Conservation (phyloP, 1,284 basidiomycete species). For the Cryptococcus amylolentus region DNA sequence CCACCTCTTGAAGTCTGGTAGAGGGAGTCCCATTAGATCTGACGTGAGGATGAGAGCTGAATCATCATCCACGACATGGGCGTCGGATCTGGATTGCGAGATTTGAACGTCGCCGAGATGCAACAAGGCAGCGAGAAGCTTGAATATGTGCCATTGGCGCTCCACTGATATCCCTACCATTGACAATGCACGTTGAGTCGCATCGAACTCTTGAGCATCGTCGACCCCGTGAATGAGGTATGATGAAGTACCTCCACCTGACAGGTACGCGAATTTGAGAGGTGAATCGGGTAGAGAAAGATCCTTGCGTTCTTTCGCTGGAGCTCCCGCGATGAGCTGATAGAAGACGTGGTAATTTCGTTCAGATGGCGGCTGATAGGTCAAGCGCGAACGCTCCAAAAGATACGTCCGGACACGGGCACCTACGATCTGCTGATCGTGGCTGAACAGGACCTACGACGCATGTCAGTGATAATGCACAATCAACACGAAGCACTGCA, state of each 20-base stretch:
- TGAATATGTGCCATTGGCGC: conserved; percentile 97
- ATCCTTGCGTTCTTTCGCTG: conserved; percentile 90
- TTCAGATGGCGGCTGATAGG: conserved; percentile 94
- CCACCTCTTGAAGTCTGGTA: conserved; percentile 98
- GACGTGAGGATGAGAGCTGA: conserved; percentile 75
- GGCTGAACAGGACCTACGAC: too few relatives aligned
- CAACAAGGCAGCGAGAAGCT: conserved; percentile 84
- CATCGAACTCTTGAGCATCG: conserved; percentile 89
- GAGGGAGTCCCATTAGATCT: conserved; percentile 82
- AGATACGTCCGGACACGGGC: conserved; percentile 98
- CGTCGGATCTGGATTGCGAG: conserved; percentile 74
- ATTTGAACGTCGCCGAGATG: conserved; percentile 97
- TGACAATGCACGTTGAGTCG: conserved; percentile 89
- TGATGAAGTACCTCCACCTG: conserved; percentile 83
- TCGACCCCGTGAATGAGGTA: conserved; percentile 88
- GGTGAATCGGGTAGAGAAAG: conserved; percentile 82
- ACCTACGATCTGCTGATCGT: conserved; percentile 58
- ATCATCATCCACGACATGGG: conserved; percentile 80
- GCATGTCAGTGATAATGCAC: too few relatives aligned
- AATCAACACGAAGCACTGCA: background rate
- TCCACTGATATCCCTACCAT: conserved; percentile 97
- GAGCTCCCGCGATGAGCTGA: conserved; percentile 95
- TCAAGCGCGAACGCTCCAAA: conserved; percentile 92
- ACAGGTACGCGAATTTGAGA: conserved; percentile 74
- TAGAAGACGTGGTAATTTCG: conserved; percentile 99